These are phyloP conservation scores for Daldinia sp. DNA, from an alignment of 2,329 filamentous ascomycete species.

Conservation along the genomic window DNA sequence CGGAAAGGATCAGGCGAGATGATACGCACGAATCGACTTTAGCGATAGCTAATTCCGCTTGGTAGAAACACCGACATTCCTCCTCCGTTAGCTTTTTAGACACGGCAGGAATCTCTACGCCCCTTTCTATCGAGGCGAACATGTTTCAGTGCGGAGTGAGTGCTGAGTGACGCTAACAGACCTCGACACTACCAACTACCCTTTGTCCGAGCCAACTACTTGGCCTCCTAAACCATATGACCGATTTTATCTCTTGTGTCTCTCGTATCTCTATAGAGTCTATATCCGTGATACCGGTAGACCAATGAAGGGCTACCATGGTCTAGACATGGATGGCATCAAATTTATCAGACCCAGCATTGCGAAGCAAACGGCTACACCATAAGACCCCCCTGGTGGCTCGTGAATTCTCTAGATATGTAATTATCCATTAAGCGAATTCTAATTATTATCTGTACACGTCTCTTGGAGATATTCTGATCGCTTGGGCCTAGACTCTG, in stretches of 20 bases:
- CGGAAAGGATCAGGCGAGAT: conserved; percentile 4
- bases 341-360: conserved; percentile 16
- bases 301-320: conserved; percentile 18
- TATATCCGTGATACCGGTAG: background rate
- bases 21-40: conserved; percentile 21
- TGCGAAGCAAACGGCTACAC: conserved; percentile 22
- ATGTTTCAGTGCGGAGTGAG: conserved; percentile 8
- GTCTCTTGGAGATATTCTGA: background rate
- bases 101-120: background rate
- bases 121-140: conserved; percentile 15
- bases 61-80: conserved; percentile 4
- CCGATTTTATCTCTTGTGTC: conserved; percentile 9
- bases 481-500: background rate
- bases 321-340: conserved; percentile 12
- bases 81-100: conserved; percentile 7
- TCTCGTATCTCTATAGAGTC: background rate
- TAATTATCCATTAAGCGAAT: conserved; percentile 15
- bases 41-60: conserved; percentile 8
- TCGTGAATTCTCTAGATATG: conserved; percentile 10
- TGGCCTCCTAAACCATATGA: conserved; percentile 4
- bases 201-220: conserved; percentile 7
- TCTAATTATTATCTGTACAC: conserved; percentile 10
- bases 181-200: conserved; percentile 23
- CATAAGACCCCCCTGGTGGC: conserved; percentile 18
- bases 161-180: conserved; percentile 17